phyloP scores from a whole-genome alignment of 2,329 filamentous ascomycete genomes.

The Fusarium citri region DNA sequence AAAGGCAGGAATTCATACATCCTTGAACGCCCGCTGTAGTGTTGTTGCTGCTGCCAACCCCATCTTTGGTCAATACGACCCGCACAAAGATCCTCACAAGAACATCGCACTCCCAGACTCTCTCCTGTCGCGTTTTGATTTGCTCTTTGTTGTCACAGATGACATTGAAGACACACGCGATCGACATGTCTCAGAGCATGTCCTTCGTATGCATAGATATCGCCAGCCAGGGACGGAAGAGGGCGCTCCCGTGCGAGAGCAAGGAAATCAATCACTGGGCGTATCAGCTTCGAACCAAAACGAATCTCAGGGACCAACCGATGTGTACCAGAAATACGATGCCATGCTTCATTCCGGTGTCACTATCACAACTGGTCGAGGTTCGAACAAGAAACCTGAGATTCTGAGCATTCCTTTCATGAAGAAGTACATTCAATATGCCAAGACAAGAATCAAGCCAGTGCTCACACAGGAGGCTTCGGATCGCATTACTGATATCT shows the following conservation, averaged over 20 bases:
- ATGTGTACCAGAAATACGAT: constrained; percentile 97
- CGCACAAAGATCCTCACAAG: constrained; percentile 97
- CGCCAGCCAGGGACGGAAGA: constrained; percentile 93
- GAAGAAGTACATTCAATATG: constrained; percentile 99
- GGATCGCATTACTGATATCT: constrained; percentile 90
- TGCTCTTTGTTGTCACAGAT: constrained; percentile 96
- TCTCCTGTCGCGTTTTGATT: constrained; percentile 96
- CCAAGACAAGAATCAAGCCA: constrained; percentile 91
- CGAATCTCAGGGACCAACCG: constrained; percentile 78
- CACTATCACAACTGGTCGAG: constrained; percentile 78
- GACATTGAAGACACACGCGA: constrained; percentile 96
- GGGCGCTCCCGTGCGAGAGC: constrained; percentile 92
- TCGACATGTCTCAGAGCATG: constrained; percentile 92
- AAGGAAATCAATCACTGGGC: constrained; percentile 83
- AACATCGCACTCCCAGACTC: constrained; percentile 98
- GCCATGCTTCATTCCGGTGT: constrained; percentile 95
- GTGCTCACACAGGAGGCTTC: constrained; percentile 90
- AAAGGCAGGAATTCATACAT: constrained; percentile 98
- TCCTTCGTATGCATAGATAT: constrained; percentile 96
- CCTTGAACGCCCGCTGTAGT: constrained; percentile 94
- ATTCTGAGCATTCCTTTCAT: constrained; percentile 97
- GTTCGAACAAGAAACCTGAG: constrained; percentile 80
- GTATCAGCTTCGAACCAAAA: constrained; percentile 85
- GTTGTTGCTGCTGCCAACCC: constrained; percentile 97
- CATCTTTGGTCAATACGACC: constrained; percentile 97